A percentile compares a stretch with the other conserved stretches of the same genome.
These are phyloP conservation scores for Argentina anserina DNA, from an alignment of 306 rosid species.

Conservation along the genomic window DNA sequence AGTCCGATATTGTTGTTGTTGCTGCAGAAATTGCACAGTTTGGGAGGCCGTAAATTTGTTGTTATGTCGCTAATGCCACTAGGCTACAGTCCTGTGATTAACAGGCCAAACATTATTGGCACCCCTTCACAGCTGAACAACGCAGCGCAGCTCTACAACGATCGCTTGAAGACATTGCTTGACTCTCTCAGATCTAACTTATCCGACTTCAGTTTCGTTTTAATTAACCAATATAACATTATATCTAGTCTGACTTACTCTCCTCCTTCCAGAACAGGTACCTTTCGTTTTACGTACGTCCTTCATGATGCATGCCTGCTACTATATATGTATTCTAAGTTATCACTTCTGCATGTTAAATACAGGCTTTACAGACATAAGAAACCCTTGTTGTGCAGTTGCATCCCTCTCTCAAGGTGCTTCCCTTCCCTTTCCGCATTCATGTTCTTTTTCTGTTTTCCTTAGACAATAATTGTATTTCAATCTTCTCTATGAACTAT, in stretches of 20 bases:
- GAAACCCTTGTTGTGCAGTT: constrained; percentile 19
- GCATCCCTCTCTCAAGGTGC: constrained; percentile 13
- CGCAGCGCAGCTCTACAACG: constrained; percentile 42
- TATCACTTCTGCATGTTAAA: no score
- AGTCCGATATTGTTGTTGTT: neutral
- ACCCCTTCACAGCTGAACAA: constrained; percentile 28
- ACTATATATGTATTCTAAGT: neutral
- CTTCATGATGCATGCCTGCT: neutral
- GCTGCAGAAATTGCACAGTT: constrained; percentile 34
- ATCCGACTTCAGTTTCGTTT: constrained; percentile 32
- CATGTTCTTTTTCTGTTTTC: no score
- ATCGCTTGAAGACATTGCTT: constrained; percentile 25
- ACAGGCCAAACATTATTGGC: neutral
- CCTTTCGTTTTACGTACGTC: no score
- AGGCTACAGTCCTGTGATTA: constrained; percentile 43
- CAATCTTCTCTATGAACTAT: no score
- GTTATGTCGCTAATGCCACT: constrained; percentile 37
- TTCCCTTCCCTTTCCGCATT: no score
- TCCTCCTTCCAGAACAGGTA: constrained; percentile 28
- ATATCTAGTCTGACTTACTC: constrained; percentile 27
- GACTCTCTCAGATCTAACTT: constrained; percentile 23
- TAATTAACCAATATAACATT: constrained; percentile 38
- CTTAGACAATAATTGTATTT: no score
- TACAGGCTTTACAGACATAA: constrained; percentile 28
- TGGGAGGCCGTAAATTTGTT: constrained; percentile 49